Percentiles rank a stretch among this genome's conserved stretches.
Evolutionary conservation across 1,139 yeast genomes (phyloP).

Genomic region (Hyphopichia khmerensis): DNA sequence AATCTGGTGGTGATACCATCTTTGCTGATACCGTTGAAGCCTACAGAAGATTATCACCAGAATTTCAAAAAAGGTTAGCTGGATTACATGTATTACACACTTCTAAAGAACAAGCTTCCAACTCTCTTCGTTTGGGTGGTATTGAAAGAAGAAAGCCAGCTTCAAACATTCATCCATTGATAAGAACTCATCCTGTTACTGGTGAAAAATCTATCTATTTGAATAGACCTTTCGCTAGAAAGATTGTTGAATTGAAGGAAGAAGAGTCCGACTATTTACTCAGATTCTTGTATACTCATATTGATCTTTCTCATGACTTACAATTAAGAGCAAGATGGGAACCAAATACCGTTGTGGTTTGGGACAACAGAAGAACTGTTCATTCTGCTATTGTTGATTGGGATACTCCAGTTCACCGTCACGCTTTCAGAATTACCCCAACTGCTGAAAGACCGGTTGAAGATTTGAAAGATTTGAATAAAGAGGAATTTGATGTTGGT

Average conservation of each 20-base stretch:
- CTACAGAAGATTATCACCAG: constrained; percentile 59
- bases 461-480: constrained; percentile 30
- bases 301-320: constrained; percentile 50
- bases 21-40: constrained; percentile 63
- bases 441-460: constrained; percentile 48
- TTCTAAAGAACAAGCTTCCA: constrained; percentile 63
- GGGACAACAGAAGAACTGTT: constrained; percentile 45
- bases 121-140: constrained; percentile 39
- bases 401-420: constrained; percentile 43
- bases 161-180: constrained; percentile 51
- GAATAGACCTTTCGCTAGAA: constrained; percentile 54
- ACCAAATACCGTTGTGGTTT: constrained; percentile 54
- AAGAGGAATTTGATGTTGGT: constrained; percentile 37
- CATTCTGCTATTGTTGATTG: constrained; percentile 46
- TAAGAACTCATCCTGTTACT: constrained; percentile 59
- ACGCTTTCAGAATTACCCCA: constrained; percentile 46
- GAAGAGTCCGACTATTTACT: constrained; percentile 55
- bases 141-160: constrained; percentile 44
- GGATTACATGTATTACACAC: constrained; percentile 60
- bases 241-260: constrained; percentile 53
- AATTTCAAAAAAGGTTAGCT: constrained; percentile 47
- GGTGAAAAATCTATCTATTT: constrained; percentile 51
- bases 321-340: constrained; percentile 61
- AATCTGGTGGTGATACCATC: constrained; percentile 66
- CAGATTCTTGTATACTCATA: constrained; percentile 48